Base-by-base conservation (phyloP, 345 rosid species). In the Schrenkiella parvula region DNA sequence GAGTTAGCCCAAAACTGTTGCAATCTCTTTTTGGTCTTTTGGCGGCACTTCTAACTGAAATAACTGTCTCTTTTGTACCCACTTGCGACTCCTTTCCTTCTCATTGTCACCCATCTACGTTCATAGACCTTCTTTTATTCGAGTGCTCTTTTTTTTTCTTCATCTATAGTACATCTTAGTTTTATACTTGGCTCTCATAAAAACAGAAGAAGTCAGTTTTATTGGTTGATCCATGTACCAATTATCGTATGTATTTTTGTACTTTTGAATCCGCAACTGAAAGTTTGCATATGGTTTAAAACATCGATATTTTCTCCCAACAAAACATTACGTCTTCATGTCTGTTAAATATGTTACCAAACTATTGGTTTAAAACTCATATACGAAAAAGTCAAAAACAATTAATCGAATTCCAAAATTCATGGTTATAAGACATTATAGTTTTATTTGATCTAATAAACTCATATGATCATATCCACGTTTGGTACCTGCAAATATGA, bases 41-140 rank as follows among this genome's bases (percentile, higher is more conserved):
- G 76, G 76, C 76, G 68, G 80, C 80, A 64, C 76, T 70, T 76
- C 25, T 76, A 70, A 76, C 76, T 76, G 80, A 76, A 70, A 55
- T 76, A 76, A 76, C 80, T 17, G 76, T 76, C 56, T 64, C 72
- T 64, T 56, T 70, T 46, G 79, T 44, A 19, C 14, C 66, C 75
- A 76, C 66, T 68, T 61, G 79, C 50, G 31, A 66, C n/a, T 48
- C 47, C 51, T 31, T 64, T 14, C 19, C 12, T 34, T 65, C 44
- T 47, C 35, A 46, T 55, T 44, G 22, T 14, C 69, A 21, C 66
- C 22, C 7, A 47, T 47, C 29, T 59, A 48, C 66, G 23, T 60
- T 1, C 68, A 25, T 35, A 37, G 32, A 61, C 53, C 50, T 61
- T 35, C 18, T 22, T 23, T 47, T 12, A 26, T 38, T 18, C 22